A percentile compares a stretch with the other conserved stretches of the same genome.
Evolutionary conservation across 352 stramenopile species (phyloP).

Genomic region (Globisporangium recalcitrans): DNA sequence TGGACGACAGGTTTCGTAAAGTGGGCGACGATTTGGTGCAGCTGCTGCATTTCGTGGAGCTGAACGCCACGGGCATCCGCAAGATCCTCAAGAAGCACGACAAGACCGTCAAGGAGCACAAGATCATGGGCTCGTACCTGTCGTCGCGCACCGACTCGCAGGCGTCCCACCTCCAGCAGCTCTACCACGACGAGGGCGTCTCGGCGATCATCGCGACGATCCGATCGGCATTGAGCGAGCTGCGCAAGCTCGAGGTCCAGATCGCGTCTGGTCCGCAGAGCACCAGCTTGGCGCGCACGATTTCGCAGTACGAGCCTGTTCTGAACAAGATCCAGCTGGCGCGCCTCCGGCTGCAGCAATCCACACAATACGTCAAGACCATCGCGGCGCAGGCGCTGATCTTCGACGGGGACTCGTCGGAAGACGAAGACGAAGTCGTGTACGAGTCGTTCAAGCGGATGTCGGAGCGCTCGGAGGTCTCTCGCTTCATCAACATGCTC

Average conservation of each 20-base stretch:
- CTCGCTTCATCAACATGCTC: slow-evolving; percentile 90
- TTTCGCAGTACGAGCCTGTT: slow-evolving; percentile 76
- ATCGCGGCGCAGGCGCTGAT: slow-evolving; percentile 78
- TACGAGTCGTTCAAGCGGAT: slow-evolving; percentile 58
- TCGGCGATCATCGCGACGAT: slow-evolving; percentile 86
- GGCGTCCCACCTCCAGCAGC: slow-evolving; percentile 75
- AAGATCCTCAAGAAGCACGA: slow-evolving; percentile 91
- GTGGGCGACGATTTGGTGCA: slow-evolving; percentile 81
- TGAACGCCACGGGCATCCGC: slow-evolving; percentile 83
- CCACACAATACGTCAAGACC: slow-evolving; percentile 81
- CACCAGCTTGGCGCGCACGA: slow-evolving; percentile 32
- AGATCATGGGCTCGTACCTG: slow-evolving; percentile 85
- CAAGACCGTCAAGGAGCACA: slow-evolving; percentile 78
- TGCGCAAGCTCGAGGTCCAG: slow-evolving; percentile 47
- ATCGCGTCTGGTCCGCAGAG: slow-evolving; percentile 10
- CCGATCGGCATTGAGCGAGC: slow-evolving; percentile 53
- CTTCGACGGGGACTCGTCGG: slow-evolving; percentile 74
- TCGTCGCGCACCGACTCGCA: slow-evolving; percentile 77
- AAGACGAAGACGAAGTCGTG: slow-evolving; percentile 73
- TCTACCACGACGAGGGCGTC: slow-evolving; percentile 85
- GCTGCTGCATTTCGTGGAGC: slow-evolving; percentile 80
- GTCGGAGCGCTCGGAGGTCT: slow-evolving; percentile 48
- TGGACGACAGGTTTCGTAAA: slow-evolving; percentile 44
- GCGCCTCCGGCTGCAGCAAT: slow-evolving; percentile 63
- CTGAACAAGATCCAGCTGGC: slow-evolving; percentile 65